Conservation (phyloP, 2,329 filamentous ascomycete genomes). For the Aureobasidium subglaciale region DNA sequence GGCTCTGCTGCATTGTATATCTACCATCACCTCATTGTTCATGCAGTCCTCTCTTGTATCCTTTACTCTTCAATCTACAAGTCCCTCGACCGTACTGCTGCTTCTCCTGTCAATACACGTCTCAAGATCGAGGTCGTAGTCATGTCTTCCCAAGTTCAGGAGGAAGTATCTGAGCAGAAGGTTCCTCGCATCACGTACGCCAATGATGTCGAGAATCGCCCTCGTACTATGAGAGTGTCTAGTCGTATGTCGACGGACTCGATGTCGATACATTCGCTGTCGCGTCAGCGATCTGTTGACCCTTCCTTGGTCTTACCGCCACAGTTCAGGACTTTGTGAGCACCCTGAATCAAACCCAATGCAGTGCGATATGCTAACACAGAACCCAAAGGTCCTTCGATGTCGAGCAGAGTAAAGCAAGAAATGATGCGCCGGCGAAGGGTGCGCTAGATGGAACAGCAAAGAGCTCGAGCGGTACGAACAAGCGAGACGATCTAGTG, state of each 20-base stretch:
- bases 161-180: neutral
- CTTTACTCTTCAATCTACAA: neutral
- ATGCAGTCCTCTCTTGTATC: neutral
- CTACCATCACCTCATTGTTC: no score
- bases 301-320: constrained; percentile 38
- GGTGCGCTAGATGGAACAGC: constrained; percentile 19
- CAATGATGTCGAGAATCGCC: constrained; percentile 30
- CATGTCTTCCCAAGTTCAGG: neutral
- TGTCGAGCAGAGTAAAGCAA: constrained; percentile 30
- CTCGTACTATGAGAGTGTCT: constrained; percentile 19
- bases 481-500: no score
- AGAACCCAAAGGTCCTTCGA: constrained; percentile 38
- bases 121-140: neutral
- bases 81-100: neutral
- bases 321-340: constrained; percentile 35
- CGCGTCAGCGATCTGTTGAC: constrained; percentile 34
- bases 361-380: no score
- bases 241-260: constrained; percentile 25
- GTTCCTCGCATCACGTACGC: constrained; percentile 24
- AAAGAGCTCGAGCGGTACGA: constrained; percentile 30
- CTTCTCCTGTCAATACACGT: no score
- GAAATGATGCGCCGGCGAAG: constrained; percentile 21
- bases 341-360: no score
- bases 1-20: neutral
- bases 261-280: constrained; percentile 30